Conservation (phyloP, 768 basidiomycete species). For the Pseudohyphozyma bogoriensis region DNA sequence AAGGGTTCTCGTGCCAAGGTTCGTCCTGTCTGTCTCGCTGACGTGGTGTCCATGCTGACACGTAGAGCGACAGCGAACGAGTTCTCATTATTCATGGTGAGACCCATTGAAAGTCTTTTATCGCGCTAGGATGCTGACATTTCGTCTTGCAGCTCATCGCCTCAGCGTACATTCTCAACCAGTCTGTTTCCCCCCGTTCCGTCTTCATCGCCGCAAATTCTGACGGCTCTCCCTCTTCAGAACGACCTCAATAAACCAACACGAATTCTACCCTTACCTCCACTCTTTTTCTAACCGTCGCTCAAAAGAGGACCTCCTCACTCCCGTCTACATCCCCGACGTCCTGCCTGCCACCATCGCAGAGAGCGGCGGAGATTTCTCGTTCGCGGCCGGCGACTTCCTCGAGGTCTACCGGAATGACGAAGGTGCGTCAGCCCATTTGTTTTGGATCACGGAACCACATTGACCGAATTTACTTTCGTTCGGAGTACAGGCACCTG, state of each 20-base stretch:
- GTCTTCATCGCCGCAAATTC: neutral
- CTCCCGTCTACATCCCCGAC: constrained; percentile 65
- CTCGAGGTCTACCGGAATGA: constrained; percentile 39
- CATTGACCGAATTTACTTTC: neutral
- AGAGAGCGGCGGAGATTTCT: constrained; percentile 52
- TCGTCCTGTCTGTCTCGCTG: too few relatives aligned
- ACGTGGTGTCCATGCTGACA: too few relatives aligned
- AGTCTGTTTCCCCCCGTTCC: neutral
- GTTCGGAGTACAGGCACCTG: constrained; percentile 48
- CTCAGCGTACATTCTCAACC: constrained; percentile 78
- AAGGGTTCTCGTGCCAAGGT: constrained; percentile 72
- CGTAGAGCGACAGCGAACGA: constrained; percentile 56
- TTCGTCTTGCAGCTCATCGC: constrained; percentile 52
- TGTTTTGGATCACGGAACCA: too few relatives aligned
- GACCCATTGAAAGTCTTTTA: neutral
- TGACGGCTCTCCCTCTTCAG: constrained; percentile 33
- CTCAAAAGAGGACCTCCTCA: constrained; percentile 52
- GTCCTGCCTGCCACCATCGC: constrained; percentile 67
- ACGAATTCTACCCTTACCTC: constrained; percentile 77
- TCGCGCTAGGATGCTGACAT: neutral
- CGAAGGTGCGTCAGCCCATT: neutral
- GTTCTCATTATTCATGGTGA: constrained; percentile 79
- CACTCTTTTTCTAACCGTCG: constrained; percentile 83
- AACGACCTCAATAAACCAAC: constrained; percentile 55
- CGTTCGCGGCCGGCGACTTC: constrained; percentile 68